Conservation (phyloP, 2,329 filamentous ascomycete genomes). For the Fusarium pseudoanthophilum region DNA sequence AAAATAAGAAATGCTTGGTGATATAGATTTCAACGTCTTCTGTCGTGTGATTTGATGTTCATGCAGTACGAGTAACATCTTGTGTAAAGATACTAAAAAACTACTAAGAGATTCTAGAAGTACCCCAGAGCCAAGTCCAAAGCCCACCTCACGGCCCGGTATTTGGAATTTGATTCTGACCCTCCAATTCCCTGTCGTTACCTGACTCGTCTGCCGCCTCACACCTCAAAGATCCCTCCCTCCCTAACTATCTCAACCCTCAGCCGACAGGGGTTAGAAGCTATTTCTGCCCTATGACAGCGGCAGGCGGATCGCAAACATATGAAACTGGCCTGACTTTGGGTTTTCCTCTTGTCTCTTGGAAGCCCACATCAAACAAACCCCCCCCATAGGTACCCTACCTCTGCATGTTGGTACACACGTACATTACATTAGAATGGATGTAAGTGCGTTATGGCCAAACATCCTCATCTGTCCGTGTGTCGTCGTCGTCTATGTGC, state of each 20-base stretch:
- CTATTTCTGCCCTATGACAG: slow-evolving; percentile 30
- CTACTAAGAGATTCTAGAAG: not conserved
- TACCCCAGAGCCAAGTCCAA: slow-evolving; percentile 11
- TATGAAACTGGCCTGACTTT: slow-evolving; percentile 37
- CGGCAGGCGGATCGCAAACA: slow-evolving; percentile 2
- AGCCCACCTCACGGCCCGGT: not conserved
- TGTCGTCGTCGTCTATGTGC: not conserved
- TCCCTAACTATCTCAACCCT: slow-evolving; percentile 8
- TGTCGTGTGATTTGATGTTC: slow-evolving; percentile 2
- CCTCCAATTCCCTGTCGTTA: slow-evolving; percentile 6
- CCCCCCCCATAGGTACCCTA: not conserved
- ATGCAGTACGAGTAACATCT: slow-evolving; percentile 17
- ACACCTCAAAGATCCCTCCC: slow-evolving; percentile 21
- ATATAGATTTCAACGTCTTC: not conserved
- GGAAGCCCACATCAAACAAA: not conserved
- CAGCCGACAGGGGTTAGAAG: slow-evolving; percentile 10
- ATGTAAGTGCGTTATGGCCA: not conserved
- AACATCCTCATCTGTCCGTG: not conserved
- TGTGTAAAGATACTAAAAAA: not conserved
- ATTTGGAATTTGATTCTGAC: slow-evolving; percentile 24
- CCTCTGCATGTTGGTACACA: not conserved
- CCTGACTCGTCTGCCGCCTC: slow-evolving; percentile 29
- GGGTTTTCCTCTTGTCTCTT: slow-evolving; percentile 23
- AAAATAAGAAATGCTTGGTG: not conserved
- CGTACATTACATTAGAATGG: not conserved